phyloP scores from a whole-genome alignment of 1,284 basidiomycete genomes.

The Pascua guehoae region DNA sequence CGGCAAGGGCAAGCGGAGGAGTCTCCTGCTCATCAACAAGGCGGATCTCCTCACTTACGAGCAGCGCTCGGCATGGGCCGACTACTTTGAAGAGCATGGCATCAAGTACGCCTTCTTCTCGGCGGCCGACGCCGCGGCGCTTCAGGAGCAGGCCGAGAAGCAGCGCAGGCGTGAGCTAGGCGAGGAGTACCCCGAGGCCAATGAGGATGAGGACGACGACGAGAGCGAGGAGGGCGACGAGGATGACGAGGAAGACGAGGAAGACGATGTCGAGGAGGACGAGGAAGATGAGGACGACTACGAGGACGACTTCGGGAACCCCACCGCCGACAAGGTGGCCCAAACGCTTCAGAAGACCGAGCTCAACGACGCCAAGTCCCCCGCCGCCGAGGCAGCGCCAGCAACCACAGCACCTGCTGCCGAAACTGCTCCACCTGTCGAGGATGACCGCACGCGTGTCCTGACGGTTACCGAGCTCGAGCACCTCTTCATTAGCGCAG shows the following conservation, averaged over 20 bases:
- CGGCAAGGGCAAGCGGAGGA: slow-evolving; percentile 67
- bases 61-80: slow-evolving; percentile 88
- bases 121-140: slow-evolving; percentile 79
- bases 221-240: slow-evolving; percentile 30
- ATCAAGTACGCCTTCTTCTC: slow-evolving; percentile 95
- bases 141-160: slow-evolving; percentile 66
- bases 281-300: slow-evolving; percentile 14
- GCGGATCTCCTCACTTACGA: slow-evolving; percentile 83
- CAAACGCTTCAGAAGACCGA: slow-evolving; percentile 27
- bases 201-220: slow-evolving; percentile 29
- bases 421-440: slow-evolving; percentile 26
- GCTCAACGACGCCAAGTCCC: slow-evolving; percentile 10
- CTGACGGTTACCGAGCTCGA: slow-evolving; percentile 87
- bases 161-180: slow-evolving; percentile 41
- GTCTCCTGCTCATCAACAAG: slow-evolving; percentile 90
- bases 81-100: slow-evolving; percentile 80
- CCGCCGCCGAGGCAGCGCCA: not conserved
- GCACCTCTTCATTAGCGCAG: slow-evolving; percentile 70
- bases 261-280: slow-evolving; percentile 25
- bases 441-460: slow-evolving; percentile 71
- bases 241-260: slow-evolving; percentile 35
- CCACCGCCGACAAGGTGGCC: slow-evolving; percentile 14
- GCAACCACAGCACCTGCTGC: not conserved
- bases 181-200: slow-evolving; percentile 24
- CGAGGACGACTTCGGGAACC: slow-evolving; percentile 25